Evolutionary conservation across 2,329 filamentous ascomycete genomes (phyloP).

Genomic region (Aureobasidium sp.): DNA sequence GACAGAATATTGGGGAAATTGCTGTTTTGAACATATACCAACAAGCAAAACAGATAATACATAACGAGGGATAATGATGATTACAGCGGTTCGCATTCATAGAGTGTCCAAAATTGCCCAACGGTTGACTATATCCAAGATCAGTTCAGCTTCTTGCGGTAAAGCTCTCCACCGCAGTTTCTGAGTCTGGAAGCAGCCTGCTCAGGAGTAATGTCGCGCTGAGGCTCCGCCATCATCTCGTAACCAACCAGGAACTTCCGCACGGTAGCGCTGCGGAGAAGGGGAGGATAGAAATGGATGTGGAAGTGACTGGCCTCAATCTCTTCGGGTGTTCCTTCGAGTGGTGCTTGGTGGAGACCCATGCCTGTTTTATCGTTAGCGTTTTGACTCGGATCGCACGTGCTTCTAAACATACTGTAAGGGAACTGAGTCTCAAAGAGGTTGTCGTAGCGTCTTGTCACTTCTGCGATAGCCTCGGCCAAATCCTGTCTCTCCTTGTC

Average conservation of each 20-base stretch:
- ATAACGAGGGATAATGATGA: neutral
- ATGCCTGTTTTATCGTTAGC: conserved; percentile 49
- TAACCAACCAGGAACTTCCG: conserved; percentile 96
- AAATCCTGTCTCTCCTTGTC: conserved; percentile 62
- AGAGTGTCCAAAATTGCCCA: neutral
- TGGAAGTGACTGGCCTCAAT: conserved; percentile 85
- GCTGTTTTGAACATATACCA: neutral
- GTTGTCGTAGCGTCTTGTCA: conserved; percentile 90
- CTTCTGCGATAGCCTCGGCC: conserved; percentile 77
- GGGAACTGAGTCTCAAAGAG: conserved; percentile 94
- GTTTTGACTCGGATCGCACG: no score
- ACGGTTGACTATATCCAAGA: neutral
- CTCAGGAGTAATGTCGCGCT: conserved; percentile 94
- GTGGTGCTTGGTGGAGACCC: conserved; percentile 88
- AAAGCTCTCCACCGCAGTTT: conserved; percentile 71
- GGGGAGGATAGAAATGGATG: conserved; percentile 94
- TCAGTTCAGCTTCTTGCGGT: conserved; percentile 54
- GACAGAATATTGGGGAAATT: neutral
- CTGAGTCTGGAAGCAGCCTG: conserved; percentile 76
- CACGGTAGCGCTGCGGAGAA: conserved; percentile 86
- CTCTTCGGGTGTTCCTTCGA: conserved; percentile 73
- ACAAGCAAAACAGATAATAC: neutral
- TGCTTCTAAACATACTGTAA: conserved; percentile 56
- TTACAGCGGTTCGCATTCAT: neutral
- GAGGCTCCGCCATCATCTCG: conserved; percentile 94